Percentiles rank a stretch among this genome's conserved stretches.
phyloP scores from a whole-genome alignment of 1,139 yeast genomes.

The Citeromyces hawaiiensis region DNA sequence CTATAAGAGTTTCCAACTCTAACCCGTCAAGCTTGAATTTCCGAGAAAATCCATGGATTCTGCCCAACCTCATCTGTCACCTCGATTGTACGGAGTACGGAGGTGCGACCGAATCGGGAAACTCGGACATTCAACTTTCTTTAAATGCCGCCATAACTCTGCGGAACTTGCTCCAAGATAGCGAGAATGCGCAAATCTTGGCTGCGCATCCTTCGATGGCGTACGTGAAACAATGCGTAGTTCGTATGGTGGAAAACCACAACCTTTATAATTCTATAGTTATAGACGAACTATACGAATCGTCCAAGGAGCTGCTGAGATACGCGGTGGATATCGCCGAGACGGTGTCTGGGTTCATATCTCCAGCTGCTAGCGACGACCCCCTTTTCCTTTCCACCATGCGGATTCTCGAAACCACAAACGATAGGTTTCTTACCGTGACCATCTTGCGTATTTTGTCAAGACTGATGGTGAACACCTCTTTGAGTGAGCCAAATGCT shows the following conservation, averaged over 20 bases:
- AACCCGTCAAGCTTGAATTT: slow-evolving; percentile 28
- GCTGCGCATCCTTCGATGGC: slow-evolving; percentile 30
- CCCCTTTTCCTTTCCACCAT: slow-evolving; percentile 40
- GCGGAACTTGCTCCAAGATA: slow-evolving; percentile 74
- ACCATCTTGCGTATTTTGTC: slow-evolving; percentile 41
- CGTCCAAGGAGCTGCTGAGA: slow-evolving; percentile 46
- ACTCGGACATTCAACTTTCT: slow-evolving; percentile 27
- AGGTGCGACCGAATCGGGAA: slow-evolving; percentile 13
- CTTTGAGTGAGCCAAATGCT: slow-evolving; percentile 23
- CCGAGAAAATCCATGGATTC: slow-evolving; percentile 33
- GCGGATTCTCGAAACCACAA: slow-evolving; percentile 27
- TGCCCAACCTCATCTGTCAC: slow-evolving; percentile 33
- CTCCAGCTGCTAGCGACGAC: slow-evolving; percentile 58
- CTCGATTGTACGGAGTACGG: slow-evolving; percentile 20
- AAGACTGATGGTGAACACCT: slow-evolving; percentile 31
- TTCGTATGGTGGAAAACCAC: slow-evolving; percentile 32
- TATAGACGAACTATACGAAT: slow-evolving; percentile 21
- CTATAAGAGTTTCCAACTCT: not conserved
- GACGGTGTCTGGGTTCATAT: slow-evolving; percentile 69
- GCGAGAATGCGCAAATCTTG: slow-evolving; percentile 68
- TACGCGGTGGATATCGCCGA: slow-evolving; percentile 75
- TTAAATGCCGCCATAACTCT: slow-evolving; percentile 58
- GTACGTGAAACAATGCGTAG: slow-evolving; percentile 33
- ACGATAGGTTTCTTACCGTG: slow-evolving; percentile 42
- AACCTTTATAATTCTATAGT: slow-evolving; percentile 17